Evolutionary conservation across 176 grass and related monocot species (phyloP), one percentile per base, ranked within the genome.

Genomic region (Triticum turgidum): DNA sequence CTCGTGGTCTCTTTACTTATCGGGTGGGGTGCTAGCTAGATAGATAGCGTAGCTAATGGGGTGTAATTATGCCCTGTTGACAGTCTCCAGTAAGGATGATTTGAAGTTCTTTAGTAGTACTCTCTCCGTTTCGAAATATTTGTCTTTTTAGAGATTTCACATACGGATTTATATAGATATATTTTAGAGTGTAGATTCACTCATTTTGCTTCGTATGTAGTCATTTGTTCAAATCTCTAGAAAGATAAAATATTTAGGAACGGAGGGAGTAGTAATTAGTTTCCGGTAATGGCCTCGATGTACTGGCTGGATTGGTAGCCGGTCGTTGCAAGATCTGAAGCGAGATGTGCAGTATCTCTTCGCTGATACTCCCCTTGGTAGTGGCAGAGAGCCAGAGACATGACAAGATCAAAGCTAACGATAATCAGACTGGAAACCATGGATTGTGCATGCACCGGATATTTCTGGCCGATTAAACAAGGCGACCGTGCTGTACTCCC

Each of bases 301-400:
- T 24, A 33, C 6, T 52, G 27, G 63, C 27, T 8, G 44, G 25
- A 81, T 49, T 66, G 41, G 1, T 82, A 22, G 49, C 27, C 63
- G 25, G 15, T 69, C 44, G 30, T 70, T 17, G 65, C 45, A 70
- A 35, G 65, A 70, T 82, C 80, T 38, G 29, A 37, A 17, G 45
- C 65, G 21, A 63, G 20, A 82, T 70, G 65, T n/a, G 11, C 65
- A 56, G 65, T 51, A 82, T 82, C 80, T 37, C 47, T 70, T 25
- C 65, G 2, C 25, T 11, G 65, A 54, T 81, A 45, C 59, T 61
- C 18, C 17, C 27, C 27, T 27, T 27, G 27, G 27, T 27, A 27
- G 27, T 27, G 27, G 27, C 27, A 27, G 27, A 27, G 27, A 27
- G 27, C 27, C 27, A 27, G 27, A 27, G 22, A 11, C 37, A 65